Percentiles rank a stretch among this genome's conserved stretches.
phyloP scores from a whole-genome alignment of 2,329 filamentous ascomycete species.

The Trichophyton verrucosum region DNA sequence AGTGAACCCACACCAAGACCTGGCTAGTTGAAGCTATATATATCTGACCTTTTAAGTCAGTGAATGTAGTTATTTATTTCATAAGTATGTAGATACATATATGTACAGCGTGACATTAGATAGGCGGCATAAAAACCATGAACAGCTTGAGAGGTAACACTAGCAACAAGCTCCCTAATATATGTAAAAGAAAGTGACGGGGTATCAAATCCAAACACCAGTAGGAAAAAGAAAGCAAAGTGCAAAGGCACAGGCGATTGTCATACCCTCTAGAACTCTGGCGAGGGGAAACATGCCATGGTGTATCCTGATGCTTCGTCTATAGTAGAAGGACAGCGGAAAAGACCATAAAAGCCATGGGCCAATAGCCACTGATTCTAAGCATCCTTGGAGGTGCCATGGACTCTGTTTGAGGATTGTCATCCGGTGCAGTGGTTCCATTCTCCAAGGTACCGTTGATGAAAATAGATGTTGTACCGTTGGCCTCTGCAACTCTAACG shows the following conservation, averaged over 20 bases:
- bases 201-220: constrained; percentile 1
- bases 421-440: constrained; percentile 30
- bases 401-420: constrained; percentile 14
- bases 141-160: not conserved
- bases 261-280: too few relatives aligned
- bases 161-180: not conserved
- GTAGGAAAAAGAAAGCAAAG: not conserved
- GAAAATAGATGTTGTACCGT: constrained; percentile 34
- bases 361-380: constrained; percentile 32
- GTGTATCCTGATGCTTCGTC: not conserved
- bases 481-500: constrained; percentile 29
- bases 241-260: not conserved
- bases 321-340: constrained; percentile 27
- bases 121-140: not conserved
- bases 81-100: not conserved
- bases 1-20: too few relatives aligned
- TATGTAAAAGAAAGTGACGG: constrained; percentile 1
- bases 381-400: constrained; percentile 15
- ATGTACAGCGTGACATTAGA: not conserved
- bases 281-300: not conserved
- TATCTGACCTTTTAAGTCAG: not conserved
- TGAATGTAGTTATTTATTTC: not conserved
- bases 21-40: too few relatives aligned
- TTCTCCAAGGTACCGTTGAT: constrained; percentile 38
- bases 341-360: constrained; percentile 27